Conservation (phyloP, 2,329 filamentous ascomycete species). For the Fusarium veterinarium region DNA sequence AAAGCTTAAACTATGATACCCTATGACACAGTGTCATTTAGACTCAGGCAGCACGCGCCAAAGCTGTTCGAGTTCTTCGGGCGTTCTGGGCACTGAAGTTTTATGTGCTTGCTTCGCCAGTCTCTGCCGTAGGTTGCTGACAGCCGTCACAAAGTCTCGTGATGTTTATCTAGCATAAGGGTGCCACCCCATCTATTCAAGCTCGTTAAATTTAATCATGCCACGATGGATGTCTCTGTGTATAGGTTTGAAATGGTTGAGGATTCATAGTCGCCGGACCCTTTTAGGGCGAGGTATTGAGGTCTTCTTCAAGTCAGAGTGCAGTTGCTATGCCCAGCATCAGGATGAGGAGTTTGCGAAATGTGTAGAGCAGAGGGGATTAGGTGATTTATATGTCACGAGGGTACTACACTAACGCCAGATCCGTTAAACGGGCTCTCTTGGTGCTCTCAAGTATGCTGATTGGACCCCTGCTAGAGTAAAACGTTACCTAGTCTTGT, state of each 20-base stretch:
- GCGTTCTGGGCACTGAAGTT: neutral
- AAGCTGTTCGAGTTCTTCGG: accelerated
- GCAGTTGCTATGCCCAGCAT: neutral
- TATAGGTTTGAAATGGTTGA: conserved; percentile 7
- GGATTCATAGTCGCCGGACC: neutral
- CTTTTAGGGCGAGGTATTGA: neutral
- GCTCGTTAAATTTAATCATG: too few relatives aligned
- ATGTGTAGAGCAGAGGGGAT: neutral
- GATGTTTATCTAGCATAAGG: too few relatives aligned
- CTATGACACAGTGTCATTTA: neutral
- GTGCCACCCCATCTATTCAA: too few relatives aligned
- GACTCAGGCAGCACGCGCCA: neutral
- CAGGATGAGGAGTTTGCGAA: conserved; percentile 5
- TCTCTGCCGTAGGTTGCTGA: too few relatives aligned
- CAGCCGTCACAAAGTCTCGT: too few relatives aligned
- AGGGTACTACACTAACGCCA: neutral
- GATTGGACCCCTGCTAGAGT: neutral
- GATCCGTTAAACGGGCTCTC: neutral
- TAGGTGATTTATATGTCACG: neutral
- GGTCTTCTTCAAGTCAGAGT: conserved; percentile 15
- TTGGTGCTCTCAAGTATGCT: neutral
- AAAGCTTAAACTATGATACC: neutral
- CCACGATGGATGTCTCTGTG: neutral
- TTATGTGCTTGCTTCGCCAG: too few relatives aligned
- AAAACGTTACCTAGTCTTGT: neutral